A percentile compares a stretch with the other conserved stretches of the same genome.
Conservation (phyloP, 2,329 filamentous ascomycete species). For the Fusarium acutatum region DNA sequence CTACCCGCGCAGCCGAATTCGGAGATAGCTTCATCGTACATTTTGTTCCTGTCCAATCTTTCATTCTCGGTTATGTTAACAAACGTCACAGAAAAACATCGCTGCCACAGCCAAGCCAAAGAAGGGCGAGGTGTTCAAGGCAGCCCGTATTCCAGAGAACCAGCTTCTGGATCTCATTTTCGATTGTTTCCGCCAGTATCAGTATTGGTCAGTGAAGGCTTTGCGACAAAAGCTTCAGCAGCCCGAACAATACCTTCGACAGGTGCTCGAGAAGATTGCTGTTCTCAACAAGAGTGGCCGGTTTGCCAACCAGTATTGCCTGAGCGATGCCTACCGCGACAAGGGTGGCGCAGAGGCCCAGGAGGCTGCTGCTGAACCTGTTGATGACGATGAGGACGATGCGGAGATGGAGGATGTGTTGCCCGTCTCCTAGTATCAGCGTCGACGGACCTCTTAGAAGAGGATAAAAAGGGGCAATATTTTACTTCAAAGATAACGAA, state of each 20-base stretch:
- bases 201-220: slow-evolving; percentile 93
- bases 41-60: slow-evolving; percentile 19
- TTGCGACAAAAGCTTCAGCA: slow-evolving; percentile 81
- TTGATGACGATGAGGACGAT: slow-evolving; percentile 69
- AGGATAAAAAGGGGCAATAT: neutral
- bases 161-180: slow-evolving; percentile 88
- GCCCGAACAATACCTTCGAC: slow-evolving; percentile 91
- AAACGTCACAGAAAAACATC: slow-evolving; percentile 59
- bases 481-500: neutral
- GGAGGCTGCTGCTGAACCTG: slow-evolving; percentile 62
- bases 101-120: slow-evolving; percentile 62
- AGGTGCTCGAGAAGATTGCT: slow-evolving; percentile 84
- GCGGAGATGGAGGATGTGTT: slow-evolving; percentile 84
- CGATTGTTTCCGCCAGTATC: slow-evolving; percentile 82
- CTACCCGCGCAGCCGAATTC: slow-evolving; percentile 49
- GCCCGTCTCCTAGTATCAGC: slow-evolving; percentile 32
- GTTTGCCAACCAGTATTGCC: slow-evolving; percentile 86
- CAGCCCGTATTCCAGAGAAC: slow-evolving; percentile 87
- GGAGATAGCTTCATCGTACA: slow-evolving; percentile 66
- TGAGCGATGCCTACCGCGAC: slow-evolving; percentile 67
- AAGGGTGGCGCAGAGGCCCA: slow-evolving; percentile 57
- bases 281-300: slow-evolving; percentile 82
- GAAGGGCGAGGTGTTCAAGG: slow-evolving; percentile 78
- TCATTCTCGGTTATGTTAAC: slow-evolving; percentile 24
- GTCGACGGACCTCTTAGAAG: neutral